Percentiles rank a stretch among this genome's conserved stretches.
phyloP scores from a whole-genome alignment of 2,329 filamentous ascomycete genomes.

The Triangularia setosa region DNA sequence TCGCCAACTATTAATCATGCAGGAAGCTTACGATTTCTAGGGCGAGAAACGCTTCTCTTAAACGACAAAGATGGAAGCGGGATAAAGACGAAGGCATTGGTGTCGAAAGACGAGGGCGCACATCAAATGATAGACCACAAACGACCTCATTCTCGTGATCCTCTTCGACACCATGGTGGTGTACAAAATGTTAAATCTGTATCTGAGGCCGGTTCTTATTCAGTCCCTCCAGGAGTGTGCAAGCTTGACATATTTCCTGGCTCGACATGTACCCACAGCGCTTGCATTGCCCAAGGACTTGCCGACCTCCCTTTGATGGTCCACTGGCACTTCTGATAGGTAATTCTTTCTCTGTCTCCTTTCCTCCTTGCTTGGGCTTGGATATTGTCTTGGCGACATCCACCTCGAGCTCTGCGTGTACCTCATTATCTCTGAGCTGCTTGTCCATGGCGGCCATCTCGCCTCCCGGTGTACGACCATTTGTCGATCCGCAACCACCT shows the following conservation, averaged over 20 bases:
- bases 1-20: neutral
- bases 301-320: conserved; percentile 35
- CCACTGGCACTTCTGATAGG: conserved; percentile 22
- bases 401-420: conserved; percentile 57
- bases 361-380: conserved; percentile 31
- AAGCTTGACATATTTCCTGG: conserved; percentile 90
- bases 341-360: conserved; percentile 25
- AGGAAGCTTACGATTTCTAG: conserved; percentile 32
- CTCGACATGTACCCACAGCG: conserved; percentile 95
- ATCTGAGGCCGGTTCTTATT: conserved; percentile 73
- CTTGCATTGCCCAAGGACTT: conserved; percentile 77
- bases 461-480: conserved; percentile 62
- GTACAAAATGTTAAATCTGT: conserved; percentile 39
- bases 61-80: conserved; percentile 14
- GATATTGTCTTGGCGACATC: conserved; percentile 55
- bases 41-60: conserved; percentile 52
- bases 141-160: conserved; percentile 8
- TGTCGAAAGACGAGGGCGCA: neutral
- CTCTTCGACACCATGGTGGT: conserved; percentile 1
- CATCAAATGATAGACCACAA: conserved; percentile 12
- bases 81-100: neutral
- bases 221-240: conserved; percentile 79
- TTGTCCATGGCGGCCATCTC: conserved; percentile 83
- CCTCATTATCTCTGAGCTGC: conserved; percentile 62
- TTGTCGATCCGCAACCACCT: conserved; percentile 70